phyloP scores from a whole-genome alignment of 331 rosid species.

The Cucumis variabilis region DNA sequence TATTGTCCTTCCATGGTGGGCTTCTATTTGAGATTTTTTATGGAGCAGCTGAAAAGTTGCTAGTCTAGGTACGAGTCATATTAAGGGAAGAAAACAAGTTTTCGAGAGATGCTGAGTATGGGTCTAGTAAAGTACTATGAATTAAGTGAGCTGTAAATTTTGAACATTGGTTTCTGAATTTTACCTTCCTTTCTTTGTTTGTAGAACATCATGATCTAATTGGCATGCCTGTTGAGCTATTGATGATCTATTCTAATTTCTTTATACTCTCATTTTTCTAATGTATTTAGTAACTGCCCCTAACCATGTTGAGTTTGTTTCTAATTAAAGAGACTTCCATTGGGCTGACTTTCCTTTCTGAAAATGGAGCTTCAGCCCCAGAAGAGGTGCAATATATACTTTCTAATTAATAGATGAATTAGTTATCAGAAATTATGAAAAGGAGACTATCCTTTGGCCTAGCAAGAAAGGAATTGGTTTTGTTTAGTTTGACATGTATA shows the following conservation, averaged over 20 bases:
- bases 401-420: background rate
- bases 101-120: conserved; percentile 1
- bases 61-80: background rate
- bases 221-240: background rate
- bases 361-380: background rate
- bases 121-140: background rate
- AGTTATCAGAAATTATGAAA: background rate
- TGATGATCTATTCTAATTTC: background rate
- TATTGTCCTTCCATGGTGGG: background rate
- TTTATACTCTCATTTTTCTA: background rate
- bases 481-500: background rate
- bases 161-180: background rate
- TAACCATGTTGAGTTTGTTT: background rate
- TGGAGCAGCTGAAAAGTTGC: background rate
- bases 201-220: background rate
- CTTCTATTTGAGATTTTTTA: conserved; percentile 7
- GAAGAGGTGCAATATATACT: background rate
- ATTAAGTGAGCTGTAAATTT: background rate
- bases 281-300: background rate
- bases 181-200: background rate
- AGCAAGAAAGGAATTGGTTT: background rate
- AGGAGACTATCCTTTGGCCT: background rate
- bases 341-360: background rate
- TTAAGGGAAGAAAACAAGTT: background rate
- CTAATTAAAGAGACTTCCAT: background rate